Evolutionary conservation across 441 rosid genomes (phyloP).

Genomic region (Theobroma grandiflorum): DNA sequence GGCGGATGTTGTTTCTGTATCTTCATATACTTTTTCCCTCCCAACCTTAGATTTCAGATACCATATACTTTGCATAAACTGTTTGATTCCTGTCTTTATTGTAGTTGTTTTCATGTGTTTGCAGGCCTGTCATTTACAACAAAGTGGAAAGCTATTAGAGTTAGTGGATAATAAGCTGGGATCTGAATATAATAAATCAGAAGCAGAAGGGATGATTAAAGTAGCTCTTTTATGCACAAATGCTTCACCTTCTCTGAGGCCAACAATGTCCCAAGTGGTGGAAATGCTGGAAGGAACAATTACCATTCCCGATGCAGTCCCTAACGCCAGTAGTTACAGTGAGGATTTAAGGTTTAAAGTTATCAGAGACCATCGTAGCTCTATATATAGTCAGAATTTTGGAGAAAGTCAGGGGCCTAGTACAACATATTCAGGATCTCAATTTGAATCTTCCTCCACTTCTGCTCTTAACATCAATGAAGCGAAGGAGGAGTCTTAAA

Average conservation of each 20-base stretch:
- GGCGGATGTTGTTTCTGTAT: background rate
- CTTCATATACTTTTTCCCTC: background rate
- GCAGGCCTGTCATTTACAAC: conserved; percentile 61
- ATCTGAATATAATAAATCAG: conserved; percentile 48
- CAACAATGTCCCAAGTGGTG: conserved; percentile 76
- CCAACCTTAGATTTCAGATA: background rate
- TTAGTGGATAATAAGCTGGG: conserved; percentile 58
- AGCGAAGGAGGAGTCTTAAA: background rate
- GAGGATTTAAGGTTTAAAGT: conserved; percentile 65
- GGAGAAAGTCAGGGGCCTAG: background rate
- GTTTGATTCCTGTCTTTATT: background rate
- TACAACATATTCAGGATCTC: conserved; percentile 11
- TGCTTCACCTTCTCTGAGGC: conserved; percentile 59
- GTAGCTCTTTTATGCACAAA: conserved; percentile 69
- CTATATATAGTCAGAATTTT: conserved; percentile 14
- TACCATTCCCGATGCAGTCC: conserved; percentile 41
- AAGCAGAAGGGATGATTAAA: conserved; percentile 58
- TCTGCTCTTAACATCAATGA: conserved; percentile 17
- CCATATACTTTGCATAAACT: background rate
- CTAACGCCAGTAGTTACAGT: conserved; percentile 38
- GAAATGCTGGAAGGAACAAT: conserved; percentile 65
- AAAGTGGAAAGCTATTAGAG: conserved; percentile 48
- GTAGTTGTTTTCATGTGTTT: background rate
- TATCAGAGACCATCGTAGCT: conserved; percentile 42
- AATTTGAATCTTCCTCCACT: conserved; percentile 24